phyloP scores from a whole-genome alignment of 331 rosid genomes.

The Acacia pycnantha region DNA sequence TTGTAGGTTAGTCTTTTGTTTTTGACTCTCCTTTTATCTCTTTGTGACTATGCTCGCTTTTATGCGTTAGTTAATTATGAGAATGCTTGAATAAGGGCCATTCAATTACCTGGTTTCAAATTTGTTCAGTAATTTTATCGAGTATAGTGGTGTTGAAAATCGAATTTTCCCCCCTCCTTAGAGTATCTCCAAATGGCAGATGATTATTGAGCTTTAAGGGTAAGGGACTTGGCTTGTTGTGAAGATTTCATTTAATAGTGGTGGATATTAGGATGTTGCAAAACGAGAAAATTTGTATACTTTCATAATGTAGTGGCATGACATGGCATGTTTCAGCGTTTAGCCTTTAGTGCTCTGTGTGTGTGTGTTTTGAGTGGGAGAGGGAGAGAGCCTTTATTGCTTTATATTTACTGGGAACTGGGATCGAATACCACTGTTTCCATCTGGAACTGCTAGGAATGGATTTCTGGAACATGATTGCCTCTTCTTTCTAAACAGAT shows the following conservation, averaged over 20 bases:
- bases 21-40: background rate
- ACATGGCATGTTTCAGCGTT: constrained; percentile 4
- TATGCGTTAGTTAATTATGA: constrained; percentile 19
- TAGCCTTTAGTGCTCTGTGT: background rate
- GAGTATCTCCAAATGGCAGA: background rate
- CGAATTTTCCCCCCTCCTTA: background rate
- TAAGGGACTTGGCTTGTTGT: background rate
- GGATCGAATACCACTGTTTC: background rate
- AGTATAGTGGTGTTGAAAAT: background rate
- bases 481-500: background rate
- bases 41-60: background rate
- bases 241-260: background rate
- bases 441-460: background rate
- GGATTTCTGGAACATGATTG: background rate
- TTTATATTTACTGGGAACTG: background rate
- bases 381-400: background rate
- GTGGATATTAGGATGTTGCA: background rate
- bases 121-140: background rate
- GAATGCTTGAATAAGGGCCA: background rate
- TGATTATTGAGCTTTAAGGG: background rate
- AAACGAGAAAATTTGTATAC: background rate
- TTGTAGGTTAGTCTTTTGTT: constrained; percentile 52
- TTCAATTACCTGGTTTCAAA: background rate
- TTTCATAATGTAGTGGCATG: background rate
- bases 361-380: no score